phyloP scores from a whole-genome alignment of 345 rosid genomes.

The Combretum micranthum region DNA sequence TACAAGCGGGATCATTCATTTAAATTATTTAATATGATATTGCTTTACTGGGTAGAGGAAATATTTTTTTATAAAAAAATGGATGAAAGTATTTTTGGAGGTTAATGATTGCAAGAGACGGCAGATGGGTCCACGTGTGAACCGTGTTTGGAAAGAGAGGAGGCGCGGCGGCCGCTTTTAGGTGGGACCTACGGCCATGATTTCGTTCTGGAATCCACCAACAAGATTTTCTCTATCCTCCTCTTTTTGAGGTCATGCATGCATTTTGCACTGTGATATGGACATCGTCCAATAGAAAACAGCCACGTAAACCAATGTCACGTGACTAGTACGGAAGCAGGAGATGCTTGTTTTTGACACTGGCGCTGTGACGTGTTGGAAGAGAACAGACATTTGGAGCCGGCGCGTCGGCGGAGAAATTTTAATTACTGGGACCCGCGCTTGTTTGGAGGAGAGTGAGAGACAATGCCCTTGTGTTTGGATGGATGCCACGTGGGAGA shows the following conservation, averaged over 20 bases:
- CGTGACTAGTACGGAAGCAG: slow-evolving; percentile 18
- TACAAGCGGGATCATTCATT: too few relatives aligned
- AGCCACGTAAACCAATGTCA: slow-evolving; percentile 12
- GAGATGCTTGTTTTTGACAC: too few relatives aligned
- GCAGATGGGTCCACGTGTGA: slow-evolving; percentile 44
- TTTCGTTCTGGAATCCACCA: slow-evolving; percentile 46
- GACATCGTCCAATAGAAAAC: slow-evolving; percentile 10
- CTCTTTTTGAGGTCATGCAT: background rate
- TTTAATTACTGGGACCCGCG: background rate
- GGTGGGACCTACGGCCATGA: slow-evolving; percentile 29
- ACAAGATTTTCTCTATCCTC: slow-evolving; percentile 12
- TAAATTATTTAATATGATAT: too few relatives aligned
- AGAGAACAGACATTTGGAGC: slow-evolving; percentile 25
- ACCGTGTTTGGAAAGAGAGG: slow-evolving; percentile 3
- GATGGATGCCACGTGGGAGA: slow-evolving; percentile 8
- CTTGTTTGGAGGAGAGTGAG: background rate
- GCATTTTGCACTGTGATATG: slow-evolving; percentile 3
- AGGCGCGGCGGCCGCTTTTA: slow-evolving; percentile 51
- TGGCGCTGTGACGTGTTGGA: background rate
- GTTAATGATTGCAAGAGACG: background rate
- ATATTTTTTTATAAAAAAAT: too few relatives aligned
- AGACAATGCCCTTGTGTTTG: slow-evolving; percentile 9
- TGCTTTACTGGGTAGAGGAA: background rate
- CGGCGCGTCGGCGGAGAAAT: slow-evolving; percentile 21
- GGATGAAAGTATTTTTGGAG: background rate